A percentile compares a stretch with the other conserved stretches of the same genome.
Evolutionary conservation across 208 protist genomes (phyloP).

Genomic region (Crithidia acanthocephali): DNA sequence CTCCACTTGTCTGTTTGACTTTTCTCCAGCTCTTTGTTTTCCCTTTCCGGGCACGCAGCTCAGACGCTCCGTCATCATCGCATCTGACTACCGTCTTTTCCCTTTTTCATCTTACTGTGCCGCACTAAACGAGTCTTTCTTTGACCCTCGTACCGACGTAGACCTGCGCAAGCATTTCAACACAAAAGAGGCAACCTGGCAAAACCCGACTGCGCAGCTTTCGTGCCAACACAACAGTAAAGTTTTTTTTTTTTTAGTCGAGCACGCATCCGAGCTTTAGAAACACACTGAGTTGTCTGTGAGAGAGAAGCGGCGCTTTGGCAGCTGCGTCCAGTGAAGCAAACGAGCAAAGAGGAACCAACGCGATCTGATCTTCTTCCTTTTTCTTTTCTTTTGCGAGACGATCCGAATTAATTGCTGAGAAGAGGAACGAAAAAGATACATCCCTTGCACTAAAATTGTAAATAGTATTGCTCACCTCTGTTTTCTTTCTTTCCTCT

Average conservation of each 20-base stretch:
- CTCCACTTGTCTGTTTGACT: constrained; percentile 9
- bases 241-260: too few species aligned
- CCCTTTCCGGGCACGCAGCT: neutral
- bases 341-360: neutral
- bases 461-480: constrained; percentile 6
- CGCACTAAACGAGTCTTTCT: neutral
- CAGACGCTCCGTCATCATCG: neutral
- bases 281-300: neutral
- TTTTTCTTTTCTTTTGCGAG: neutral
- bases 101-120: neutral
- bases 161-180: neutral
- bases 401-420: neutral
- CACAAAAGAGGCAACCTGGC: neutral
- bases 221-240: too few species aligned
- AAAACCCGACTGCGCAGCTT: neutral
- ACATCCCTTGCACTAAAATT: neutral
- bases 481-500: constrained; percentile 19
- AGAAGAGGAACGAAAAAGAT: neutral
- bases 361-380: neutral
- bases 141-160: neutral
- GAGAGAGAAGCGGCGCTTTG: too few species aligned
- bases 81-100: neutral
- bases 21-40: neutral
- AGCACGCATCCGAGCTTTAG: neutral
- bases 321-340: neutral